Conservation (phyloP, 495 filamentous ascomycete species). For the Xylaria grammica region DNA sequence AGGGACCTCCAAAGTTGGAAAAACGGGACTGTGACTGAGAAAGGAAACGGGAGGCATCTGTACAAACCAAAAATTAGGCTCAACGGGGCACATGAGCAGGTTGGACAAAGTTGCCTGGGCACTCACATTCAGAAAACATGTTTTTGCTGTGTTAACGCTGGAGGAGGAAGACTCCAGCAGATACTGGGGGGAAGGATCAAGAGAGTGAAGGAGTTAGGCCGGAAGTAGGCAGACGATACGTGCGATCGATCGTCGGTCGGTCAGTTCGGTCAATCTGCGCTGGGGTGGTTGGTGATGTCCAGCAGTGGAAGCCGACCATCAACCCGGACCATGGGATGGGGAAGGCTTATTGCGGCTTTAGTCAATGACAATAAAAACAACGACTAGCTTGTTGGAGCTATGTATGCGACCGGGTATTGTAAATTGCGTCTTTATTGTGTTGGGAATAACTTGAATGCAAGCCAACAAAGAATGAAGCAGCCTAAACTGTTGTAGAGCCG, state of each 20-base stretch:
- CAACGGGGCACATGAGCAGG: constrained; percentile 16
- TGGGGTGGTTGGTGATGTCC: constrained; percentile 22
- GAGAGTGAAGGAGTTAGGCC: constrained; percentile 8
- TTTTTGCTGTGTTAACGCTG: constrained; percentile 21
- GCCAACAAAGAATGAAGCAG: background rate
- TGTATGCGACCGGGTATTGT: background rate
- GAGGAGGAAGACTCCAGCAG: constrained; percentile 42
- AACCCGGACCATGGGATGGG: constrained; percentile 2
- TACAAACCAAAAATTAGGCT: constrained; percentile 26
- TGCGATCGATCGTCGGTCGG: background rate
- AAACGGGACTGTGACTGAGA: constrained; percentile 93
- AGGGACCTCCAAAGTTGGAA: constrained; percentile 65
- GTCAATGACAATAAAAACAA: constrained; percentile 6
- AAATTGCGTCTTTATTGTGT: background rate
- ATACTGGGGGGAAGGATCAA: constrained; percentile 17
- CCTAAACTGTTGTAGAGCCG: background rate
- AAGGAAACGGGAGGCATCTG: constrained; percentile 96
- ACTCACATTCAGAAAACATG: constrained; percentile 99
- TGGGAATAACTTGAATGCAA: background rate
- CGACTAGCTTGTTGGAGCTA: background rate
- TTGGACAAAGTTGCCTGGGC: background rate
- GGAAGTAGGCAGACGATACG: background rate
- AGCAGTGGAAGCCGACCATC: constrained; percentile 14
- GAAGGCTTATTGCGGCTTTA: background rate
- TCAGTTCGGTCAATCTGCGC: background rate